Percentiles rank a stretch among this genome's conserved stretches.
These are phyloP conservation scores for Epichloe elymi DNA, from an alignment of 2,329 filamentous ascomycete species.

Conservation along the genomic window DNA sequence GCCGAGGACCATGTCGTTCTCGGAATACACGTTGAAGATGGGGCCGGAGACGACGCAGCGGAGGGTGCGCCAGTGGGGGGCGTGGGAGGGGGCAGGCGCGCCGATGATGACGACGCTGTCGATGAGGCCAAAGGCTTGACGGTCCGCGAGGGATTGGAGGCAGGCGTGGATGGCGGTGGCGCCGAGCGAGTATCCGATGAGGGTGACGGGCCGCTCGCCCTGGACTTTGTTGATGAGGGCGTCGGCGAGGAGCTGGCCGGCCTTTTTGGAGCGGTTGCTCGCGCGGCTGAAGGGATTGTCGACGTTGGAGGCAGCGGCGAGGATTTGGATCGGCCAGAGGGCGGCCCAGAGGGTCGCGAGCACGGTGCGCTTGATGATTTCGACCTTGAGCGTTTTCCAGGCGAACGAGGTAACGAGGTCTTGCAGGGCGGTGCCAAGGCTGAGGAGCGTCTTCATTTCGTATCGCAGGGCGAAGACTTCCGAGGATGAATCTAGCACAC, in stretches of 20 bases:
- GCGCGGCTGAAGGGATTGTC: slow-evolving; percentile 77
- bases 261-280: slow-evolving; percentile 65
- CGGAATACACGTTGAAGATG: slow-evolving; percentile 78
- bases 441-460: slow-evolving; percentile 65
- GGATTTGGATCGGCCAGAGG: slow-evolving; percentile 56
- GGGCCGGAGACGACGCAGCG: slow-evolving; percentile 68
- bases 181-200: slow-evolving; percentile 73
- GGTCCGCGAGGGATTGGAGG: slow-evolving; percentile 60
- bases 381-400: slow-evolving; percentile 58
- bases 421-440: slow-evolving; percentile 60
- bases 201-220: slow-evolving; percentile 66
- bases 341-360: slow-evolving; percentile 55
- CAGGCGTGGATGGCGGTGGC: slow-evolving; percentile 75
- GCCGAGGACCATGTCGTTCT: slow-evolving; percentile 75
- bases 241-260: slow-evolving; percentile 67
- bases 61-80: slow-evolving; percentile 60
- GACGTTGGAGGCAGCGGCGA: slow-evolving; percentile 53
- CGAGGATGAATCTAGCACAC: slow-evolving; percentile 47
- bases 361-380: slow-evolving; percentile 62
- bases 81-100: slow-evolving; percentile 59
- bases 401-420: slow-evolving; percentile 61
- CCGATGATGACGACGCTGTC: slow-evolving; percentile 78
- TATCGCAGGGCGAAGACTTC: slow-evolving; percentile 79
- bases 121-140: slow-evolving; percentile 69
- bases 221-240: slow-evolving; percentile 71